A percentile compares a stretch with the other conserved stretches of the same genome.
phyloP scores from a whole-genome alignment of 192 early-diverging fungal species.

The Backusella parvicylindrica region DNA sequence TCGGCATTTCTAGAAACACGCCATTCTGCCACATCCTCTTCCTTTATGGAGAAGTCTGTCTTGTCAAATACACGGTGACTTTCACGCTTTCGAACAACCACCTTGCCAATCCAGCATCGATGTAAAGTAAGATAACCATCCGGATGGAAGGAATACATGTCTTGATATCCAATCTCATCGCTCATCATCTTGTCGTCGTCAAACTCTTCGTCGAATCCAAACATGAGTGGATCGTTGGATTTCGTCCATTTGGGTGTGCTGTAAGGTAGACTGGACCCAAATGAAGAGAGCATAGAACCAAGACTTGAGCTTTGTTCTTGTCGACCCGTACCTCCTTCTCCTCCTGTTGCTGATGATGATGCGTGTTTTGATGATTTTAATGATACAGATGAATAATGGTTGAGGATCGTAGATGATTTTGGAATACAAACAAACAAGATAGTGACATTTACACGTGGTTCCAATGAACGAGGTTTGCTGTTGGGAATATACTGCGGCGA shows the following conservation, averaged over 20 bases:
- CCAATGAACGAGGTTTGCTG: background rate
- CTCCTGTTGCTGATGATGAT: too few species aligned
- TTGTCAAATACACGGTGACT: slow-evolving; percentile 43
- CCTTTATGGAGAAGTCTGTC: slow-evolving; percentile 42
- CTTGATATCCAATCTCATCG: slow-evolving; percentile 41
- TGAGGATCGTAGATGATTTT: slow-evolving; percentile 1
- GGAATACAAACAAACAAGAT: slow-evolving; percentile 20
- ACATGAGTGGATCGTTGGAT: slow-evolving; percentile 24
- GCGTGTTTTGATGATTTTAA: background rate
- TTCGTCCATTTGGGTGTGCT: slow-evolving; percentile 11
- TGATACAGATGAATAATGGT: background rate
- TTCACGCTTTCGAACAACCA: slow-evolving; percentile 34
- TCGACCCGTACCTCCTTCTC: too few species aligned
- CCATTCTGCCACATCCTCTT: slow-evolving; percentile 59
- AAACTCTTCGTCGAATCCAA: slow-evolving; percentile 34
- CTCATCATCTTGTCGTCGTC: slow-evolving; percentile 31
- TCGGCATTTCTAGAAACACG: slow-evolving; percentile 36
- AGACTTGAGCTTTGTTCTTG: slow-evolving; percentile 13
- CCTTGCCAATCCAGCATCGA: slow-evolving; percentile 46
- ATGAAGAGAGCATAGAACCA: slow-evolving; percentile 16
- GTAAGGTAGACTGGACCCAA: slow-evolving; percentile 9
- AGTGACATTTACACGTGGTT: slow-evolving; percentile 17
- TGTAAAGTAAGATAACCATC: slow-evolving; percentile 51
- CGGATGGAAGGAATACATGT: slow-evolving; percentile 54
- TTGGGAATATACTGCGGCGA: background rate